These are phyloP conservation scores for Cephaloascus albidus DNA, from an alignment of 805 yeast genomes.

Conservation along the genomic window DNA sequence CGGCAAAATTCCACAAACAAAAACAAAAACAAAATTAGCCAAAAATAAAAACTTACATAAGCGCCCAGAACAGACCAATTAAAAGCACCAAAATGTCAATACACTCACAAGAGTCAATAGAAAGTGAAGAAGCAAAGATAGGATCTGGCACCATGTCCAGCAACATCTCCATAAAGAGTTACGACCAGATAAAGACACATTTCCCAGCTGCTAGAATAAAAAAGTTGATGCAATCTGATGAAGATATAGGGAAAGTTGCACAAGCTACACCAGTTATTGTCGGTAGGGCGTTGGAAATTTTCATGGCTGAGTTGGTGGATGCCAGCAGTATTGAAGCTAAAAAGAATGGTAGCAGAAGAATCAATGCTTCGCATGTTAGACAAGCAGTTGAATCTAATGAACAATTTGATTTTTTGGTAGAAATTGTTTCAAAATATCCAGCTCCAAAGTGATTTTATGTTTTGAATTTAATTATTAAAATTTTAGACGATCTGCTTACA, in stretches of 20 bases:
- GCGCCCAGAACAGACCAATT: neutral
- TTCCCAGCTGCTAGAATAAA: constrained; percentile 92
- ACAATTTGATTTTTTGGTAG: constrained; percentile 88
- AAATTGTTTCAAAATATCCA: constrained; percentile 55
- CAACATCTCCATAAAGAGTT: constrained; percentile 20
- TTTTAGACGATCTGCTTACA: too few relatives aligned
- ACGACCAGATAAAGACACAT: constrained; percentile 61
- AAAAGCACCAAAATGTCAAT: neutral
- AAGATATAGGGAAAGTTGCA: constrained; percentile 96
- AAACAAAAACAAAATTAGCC: neutral
- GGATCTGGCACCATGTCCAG: too few relatives aligned
- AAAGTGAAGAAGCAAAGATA: neutral
- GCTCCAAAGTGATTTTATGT: constrained; percentile 24
- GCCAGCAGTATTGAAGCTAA: constrained; percentile 75
- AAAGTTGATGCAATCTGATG: constrained; percentile 96
- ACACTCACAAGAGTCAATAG: neutral
- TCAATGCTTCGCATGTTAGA: constrained; percentile 74
- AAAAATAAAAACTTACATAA: neutral
- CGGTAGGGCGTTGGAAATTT: constrained; percentile 88
- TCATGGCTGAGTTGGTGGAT: constrained; percentile 82
- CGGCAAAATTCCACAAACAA: neutral
- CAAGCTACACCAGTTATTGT: constrained; percentile 98
- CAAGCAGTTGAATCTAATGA: constrained; percentile 80
- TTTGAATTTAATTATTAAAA: too few relatives aligned
- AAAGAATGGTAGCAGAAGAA: constrained; percentile 65